Base-by-base conservation (phyloP, 2,329 filamentous ascomycete species). In the Apiospora arundinis region DNA sequence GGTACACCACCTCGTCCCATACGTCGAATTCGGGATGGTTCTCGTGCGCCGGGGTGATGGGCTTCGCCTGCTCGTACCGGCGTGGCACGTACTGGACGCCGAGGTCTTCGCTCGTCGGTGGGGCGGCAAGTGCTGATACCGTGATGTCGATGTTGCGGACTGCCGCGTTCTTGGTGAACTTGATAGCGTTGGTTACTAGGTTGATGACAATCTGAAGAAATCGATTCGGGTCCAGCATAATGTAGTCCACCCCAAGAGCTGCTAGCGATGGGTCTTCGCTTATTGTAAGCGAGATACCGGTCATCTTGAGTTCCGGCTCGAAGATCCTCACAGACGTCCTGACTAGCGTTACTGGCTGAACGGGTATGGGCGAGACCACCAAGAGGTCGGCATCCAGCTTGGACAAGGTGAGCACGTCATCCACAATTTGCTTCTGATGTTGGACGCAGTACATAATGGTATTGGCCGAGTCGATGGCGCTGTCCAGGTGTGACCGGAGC, bases 191-290 rank as follows among this genome's bases (percentile, higher is more conserved):
- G 9, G 92, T 93, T 11, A 93, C 88, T 1, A 95, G 85, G 76
- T 95, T 95, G 79, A 95, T 94, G 4, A 95, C 84, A 0, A 95
- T 92, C 80, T 95, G 93, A 69, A 93, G 87, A 68, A 95, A 90
- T 32, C 93, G 87, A 21, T 91, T 92, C 0, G 93, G 91, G 78
- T 95, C 93, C 40, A 94, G 81, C 45, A 86, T 82, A 3, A 95
- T 89, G 85, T 90, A 94, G 46, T 92, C 89, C 45, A 93, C 83
- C 0, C 82, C 82, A 1, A 91, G 82, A 1, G 86, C 81, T 4
- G 82, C 83, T 77, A 91, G 92, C 0, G 91, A 92, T 21, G 86
- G 78, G 74, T 92, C 90, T 16, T 93, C 85, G 2, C 87, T 82
- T 75, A 93, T 90, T 28, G 87, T 85, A 74, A 95, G 86, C 67